A percentile compares a stretch with the other conserved stretches of the same genome.
These are phyloP conservation scores for Russula sp. DNA, from an alignment of 768 basidiomycete species.

Conservation along the genomic window DNA sequence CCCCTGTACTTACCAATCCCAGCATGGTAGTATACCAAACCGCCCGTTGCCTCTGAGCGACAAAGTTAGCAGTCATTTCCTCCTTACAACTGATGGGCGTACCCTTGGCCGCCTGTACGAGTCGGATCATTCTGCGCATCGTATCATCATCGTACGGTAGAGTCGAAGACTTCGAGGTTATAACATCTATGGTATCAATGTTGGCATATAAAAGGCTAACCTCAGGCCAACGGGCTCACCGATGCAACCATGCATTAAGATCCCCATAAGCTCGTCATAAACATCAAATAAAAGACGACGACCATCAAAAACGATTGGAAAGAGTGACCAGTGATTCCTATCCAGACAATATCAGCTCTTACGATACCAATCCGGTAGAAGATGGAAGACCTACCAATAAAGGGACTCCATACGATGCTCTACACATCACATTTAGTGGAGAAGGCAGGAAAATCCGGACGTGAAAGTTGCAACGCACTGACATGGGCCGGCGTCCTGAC, in stretches of 20 bases:
- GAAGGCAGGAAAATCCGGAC: too few relatives aligned
- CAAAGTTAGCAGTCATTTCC: not conserved
- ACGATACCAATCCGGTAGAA: slow-evolving; percentile 1
- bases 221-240: slow-evolving; percentile 33
- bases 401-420: slow-evolving; percentile 29
- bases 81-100: not conserved
- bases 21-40: slow-evolving; percentile 2
- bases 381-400: slow-evolving; percentile 32
- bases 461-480: slow-evolving; percentile 19
- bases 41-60: slow-evolving; percentile 1
- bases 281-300: slow-evolving; percentile 15
- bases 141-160: slow-evolving; percentile 17
- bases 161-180: slow-evolving; percentile 22
- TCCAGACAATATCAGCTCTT: slow-evolving; percentile 4
- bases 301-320: slow-evolving; percentile 28
- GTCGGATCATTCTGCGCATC: slow-evolving; percentile 17
- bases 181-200: slow-evolving; percentile 7
- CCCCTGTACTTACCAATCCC: slow-evolving; percentile 12
- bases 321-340: slow-evolving; percentile 34
- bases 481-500: slow-evolving; percentile 26
- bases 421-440: slow-evolving; percentile 11
- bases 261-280: slow-evolving; percentile 40
- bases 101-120: slow-evolving; percentile 23
- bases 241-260: slow-evolving; percentile 40
- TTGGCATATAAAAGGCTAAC: not conserved